Base-by-base conservation (phyloP, 1,284 basidiomycete genomes). In the Cryptococcus hybrid region DNA sequence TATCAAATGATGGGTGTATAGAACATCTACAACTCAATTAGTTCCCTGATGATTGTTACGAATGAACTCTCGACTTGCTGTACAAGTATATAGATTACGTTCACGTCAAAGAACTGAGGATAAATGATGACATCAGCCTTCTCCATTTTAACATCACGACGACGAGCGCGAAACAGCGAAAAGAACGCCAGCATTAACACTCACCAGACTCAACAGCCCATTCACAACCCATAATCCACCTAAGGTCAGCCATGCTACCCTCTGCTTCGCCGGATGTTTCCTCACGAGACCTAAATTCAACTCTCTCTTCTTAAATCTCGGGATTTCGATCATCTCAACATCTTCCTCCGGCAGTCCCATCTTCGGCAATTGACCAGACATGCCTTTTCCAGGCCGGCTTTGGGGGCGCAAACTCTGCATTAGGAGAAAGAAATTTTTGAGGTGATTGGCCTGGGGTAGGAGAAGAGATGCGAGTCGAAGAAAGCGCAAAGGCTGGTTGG, bases 101-200 rank as follows among this genome's bases (percentile, higher is more conserved):
- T 71, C 36, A 70, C 62, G 48, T 75, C 73, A 55, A 73, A 73
- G 57, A 69, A 73, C 73, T 75, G 62, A 8, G 37, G 6, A 1
- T 24, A 24, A 24, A 24, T 24, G 24, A 24, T 30, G 30, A 9
- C 18, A 38, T 7, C 13, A 8, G 30, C 36, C 39, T n/a, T 38
- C 9, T 45, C 18, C 38, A 24, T 24, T 24, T 24, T 24, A 24
- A 24, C 24, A n/a, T n/a, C n/a, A 24, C 24, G 24, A 24, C 24
- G 24, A 24, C 24, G 24, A 24, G 24, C 24, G 24, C 24, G 24
- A 24, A 24, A 24, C 24, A 24, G 24, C 24, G 24, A 24, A n/a
- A 7, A 15, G 2, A 34, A 8, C 36, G 7, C 38, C 40, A 13
- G 40, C 13, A 34, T 6, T 11, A 13, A 13, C 11, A 60, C 68